Percentiles rank a stretch among this genome's conserved stretches.
phyloP scores from a whole-genome alignment of 371 early-diverging fungal genomes.

The Rhizopus sp. region DNA sequence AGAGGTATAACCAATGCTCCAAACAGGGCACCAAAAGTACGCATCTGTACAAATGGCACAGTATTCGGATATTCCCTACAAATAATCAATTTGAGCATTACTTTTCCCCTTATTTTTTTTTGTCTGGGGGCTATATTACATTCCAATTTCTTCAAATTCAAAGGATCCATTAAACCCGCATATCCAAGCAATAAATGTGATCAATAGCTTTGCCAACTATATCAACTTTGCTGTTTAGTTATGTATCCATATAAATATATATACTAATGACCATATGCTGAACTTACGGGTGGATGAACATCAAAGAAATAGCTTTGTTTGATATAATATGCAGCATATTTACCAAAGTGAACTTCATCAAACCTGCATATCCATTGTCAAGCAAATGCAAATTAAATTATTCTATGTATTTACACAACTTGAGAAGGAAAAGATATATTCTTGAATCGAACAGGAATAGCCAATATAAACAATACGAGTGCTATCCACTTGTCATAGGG shows the following conservation, averaged over 20 bases:
- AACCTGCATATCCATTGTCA: slow-evolving; percentile 43
- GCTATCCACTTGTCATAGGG: slow-evolving; percentile 17
- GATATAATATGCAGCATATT: slow-evolving; percentile 96
- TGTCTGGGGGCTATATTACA: slow-evolving; percentile 34
- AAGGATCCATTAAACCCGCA: slow-evolving; percentile 86
- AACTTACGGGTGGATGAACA: slow-evolving; percentile 67
- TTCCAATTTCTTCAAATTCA: slow-evolving; percentile 85
- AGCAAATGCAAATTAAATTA: not conserved
- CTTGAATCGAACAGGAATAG: slow-evolving; percentile 26
- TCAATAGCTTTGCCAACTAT: slow-evolving; percentile 90
- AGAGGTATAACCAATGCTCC: slow-evolving; percentile 80
- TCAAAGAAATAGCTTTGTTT: slow-evolving; percentile 95
- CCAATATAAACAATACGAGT: slow-evolving; percentile 10
- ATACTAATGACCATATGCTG: not conserved
- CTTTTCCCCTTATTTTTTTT: not conserved
- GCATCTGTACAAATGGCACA: slow-evolving; percentile 88
- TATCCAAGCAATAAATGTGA: slow-evolving; percentile 75
- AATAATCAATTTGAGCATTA: not conserved
- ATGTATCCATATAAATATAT: not conserved
- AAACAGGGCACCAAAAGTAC: slow-evolving; percentile 71
- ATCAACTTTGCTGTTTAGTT: not conserved
- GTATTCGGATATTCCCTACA: slow-evolving; percentile 41
- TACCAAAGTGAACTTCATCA: slow-evolving; percentile 99
- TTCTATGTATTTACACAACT: slow-evolving; percentile 23
- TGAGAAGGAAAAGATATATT: slow-evolving; percentile 19